These are phyloP conservation scores for Hemisphaericaspora lyxosophila DNA, from an alignment of 1,139 yeast genomes.

Conservation along the genomic window DNA sequence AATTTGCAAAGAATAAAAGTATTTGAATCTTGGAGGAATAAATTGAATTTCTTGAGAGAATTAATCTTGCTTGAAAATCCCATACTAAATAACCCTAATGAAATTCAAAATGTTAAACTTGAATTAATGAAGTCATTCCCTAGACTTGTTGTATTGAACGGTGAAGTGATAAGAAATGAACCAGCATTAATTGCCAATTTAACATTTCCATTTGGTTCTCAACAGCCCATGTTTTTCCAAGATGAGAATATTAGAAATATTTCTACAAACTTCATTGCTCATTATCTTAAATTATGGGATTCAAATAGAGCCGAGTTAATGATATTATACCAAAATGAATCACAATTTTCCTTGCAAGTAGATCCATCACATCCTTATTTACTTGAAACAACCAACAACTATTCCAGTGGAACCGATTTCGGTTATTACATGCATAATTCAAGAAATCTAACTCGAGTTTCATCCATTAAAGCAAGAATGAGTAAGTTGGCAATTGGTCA, in stretches of 20 bases:
- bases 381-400: constrained; percentile 37
- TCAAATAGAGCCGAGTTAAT: constrained; percentile 66
- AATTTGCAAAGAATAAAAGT: constrained; percentile 56
- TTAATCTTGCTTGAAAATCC: constrained; percentile 78
- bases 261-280: constrained; percentile 73
- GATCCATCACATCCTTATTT: constrained; percentile 55
- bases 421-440: constrained; percentile 68
- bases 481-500: constrained; percentile 70
- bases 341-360: constrained; percentile 75
- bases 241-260: constrained; percentile 68
- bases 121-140: constrained; percentile 78
- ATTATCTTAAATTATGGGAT: constrained; percentile 82
- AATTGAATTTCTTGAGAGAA: constrained; percentile 72
- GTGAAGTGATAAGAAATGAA: constrained; percentile 75
- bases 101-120: constrained; percentile 49
- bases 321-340: constrained; percentile 74
- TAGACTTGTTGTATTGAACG: constrained; percentile 73
- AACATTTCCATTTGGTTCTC: constrained; percentile 53
- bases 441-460: constrained; percentile 71
- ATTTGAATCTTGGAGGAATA: constrained; percentile 77
- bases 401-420: constrained; percentile 46
- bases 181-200: constrained; percentile 51
- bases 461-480: constrained; percentile 55
- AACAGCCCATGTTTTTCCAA: constrained; percentile 67
- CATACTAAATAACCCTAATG: constrained; percentile 37